These are phyloP conservation scores for Phaseolus coccineus DNA, from an alignment of 331 rosid species.

Conservation along the genomic window DNA sequence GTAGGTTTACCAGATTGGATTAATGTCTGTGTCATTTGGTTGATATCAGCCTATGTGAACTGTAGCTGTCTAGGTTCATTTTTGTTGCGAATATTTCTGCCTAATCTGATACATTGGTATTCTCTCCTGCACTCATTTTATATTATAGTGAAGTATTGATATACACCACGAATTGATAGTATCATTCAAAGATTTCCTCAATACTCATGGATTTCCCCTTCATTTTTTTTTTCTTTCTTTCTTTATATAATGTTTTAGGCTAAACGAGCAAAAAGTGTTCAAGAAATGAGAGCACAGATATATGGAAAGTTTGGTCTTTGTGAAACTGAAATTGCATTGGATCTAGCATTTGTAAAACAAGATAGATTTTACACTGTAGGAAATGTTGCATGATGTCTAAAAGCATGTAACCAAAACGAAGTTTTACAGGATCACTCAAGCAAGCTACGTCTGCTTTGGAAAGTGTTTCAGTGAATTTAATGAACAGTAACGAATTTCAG, in stretches of 20 bases:
- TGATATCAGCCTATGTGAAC: background rate
- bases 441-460: too few species aligned
- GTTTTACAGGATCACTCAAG: too few species aligned
- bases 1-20: constrained; percentile 11
- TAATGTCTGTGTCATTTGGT: background rate
- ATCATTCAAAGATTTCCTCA: background rate
- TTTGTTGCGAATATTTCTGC: background rate
- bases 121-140: background rate
- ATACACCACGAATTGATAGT: background rate
- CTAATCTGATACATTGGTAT: background rate
- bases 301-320: background rate
- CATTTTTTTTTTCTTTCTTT: too few species aligned
- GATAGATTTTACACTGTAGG: too few species aligned
- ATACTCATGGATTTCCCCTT: too few species aligned
- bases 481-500: too few species aligned
- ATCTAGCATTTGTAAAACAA: too few species aligned
- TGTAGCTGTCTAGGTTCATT: constrained; percentile 9
- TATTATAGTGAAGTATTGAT: background rate
- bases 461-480: too few species aligned
- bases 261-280: background rate
- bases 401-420: too few species aligned
- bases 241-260: too few species aligned
- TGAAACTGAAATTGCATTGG: background rate
- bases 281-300: background rate
- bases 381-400: too few species aligned